Percentiles rank a stretch among this genome's conserved stretches.
Conservation (phyloP, 1,284 basidiomycete species). For the Irpex sp. region DNA sequence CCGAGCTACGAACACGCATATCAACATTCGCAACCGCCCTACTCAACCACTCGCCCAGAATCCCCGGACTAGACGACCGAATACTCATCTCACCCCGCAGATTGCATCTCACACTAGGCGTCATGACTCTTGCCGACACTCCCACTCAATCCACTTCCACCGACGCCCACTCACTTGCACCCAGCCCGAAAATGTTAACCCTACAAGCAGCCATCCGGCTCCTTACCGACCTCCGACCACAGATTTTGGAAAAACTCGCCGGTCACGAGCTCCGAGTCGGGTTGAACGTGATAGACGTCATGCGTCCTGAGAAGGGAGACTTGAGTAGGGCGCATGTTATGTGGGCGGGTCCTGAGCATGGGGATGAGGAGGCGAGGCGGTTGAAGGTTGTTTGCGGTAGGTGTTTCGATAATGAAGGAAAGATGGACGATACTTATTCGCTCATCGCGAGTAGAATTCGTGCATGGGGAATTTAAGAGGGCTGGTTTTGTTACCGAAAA, state of each 20-base stretch:
- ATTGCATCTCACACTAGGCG: conserved; percentile 68
- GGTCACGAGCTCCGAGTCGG: conserved; percentile 35
- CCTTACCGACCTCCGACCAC: conserved; percentile 43
- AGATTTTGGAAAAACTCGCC: conserved; percentile 30
- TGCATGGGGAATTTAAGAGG: conserved; percentile 41
- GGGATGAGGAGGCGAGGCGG: conserved; percentile 21
- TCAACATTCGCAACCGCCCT: conserved; percentile 44
- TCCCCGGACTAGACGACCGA: conserved; percentile 55
- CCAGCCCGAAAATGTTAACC: conserved; percentile 14
- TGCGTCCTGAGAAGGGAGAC: conserved; percentile 41
- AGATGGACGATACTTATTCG: too few relatives aligned
- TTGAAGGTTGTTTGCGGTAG: conserved; percentile 41
- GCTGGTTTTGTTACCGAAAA: conserved; percentile 43
- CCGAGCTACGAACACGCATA: conserved; percentile 37
- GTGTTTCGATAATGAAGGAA: too few relatives aligned
- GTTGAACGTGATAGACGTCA: conserved; percentile 47
- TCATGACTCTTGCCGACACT: conserved; percentile 48
- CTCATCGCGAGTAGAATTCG: too few relatives aligned
- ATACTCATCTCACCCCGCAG: conserved; percentile 60
- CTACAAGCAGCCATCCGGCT: conserved; percentile 44
- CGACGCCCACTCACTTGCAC: too few relatives aligned
- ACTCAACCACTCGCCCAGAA: conserved; percentile 27
- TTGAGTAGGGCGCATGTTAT: conserved; percentile 51
- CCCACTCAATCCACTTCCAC: background rate
- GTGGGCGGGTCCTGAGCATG: conserved; percentile 45